Evolutionary conservation across 306 rosid genomes (phyloP).

Genomic region (Cucurbita moschata): DNA sequence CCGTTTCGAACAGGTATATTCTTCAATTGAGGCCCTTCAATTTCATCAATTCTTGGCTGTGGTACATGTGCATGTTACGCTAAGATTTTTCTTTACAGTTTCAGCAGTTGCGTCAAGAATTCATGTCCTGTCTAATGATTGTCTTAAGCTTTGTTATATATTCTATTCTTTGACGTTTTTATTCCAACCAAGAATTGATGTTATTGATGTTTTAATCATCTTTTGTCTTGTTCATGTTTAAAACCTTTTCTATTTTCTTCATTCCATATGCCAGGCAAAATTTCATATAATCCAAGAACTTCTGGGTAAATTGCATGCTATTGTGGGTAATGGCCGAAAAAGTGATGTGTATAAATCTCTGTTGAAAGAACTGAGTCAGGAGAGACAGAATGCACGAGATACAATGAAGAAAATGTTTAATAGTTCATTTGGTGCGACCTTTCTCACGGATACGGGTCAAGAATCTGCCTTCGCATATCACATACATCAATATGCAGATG

Average conservation of each 20-base stretch:
- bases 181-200: neutral
- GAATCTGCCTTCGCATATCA: constrained; percentile 93
- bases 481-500: constrained; percentile 96
- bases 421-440: constrained; percentile 77
- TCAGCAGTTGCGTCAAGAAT: neutral
- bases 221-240: neutral
- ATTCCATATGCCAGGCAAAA: constrained; percentile 48
- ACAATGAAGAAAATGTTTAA: constrained; percentile 74
- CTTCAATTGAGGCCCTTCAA: constrained; percentile 1
- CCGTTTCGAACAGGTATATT: constrained; percentile 78
- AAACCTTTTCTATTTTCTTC: neutral
- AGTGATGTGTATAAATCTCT: constrained; percentile 37
- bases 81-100: neutral
- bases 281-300: constrained; percentile 78
- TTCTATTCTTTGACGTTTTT: neutral
- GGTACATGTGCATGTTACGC: neutral
- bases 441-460: constrained; percentile 79
- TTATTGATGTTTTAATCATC: neutral
- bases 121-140: neutral
- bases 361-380: constrained; percentile 52
- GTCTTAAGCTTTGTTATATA: neutral
- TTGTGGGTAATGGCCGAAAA: constrained; percentile 30
- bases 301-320: constrained; percentile 76
- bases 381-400: constrained; percentile 52
- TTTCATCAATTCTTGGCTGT: neutral